Base-by-base conservation (phyloP, 305 asterid genomes). In the Plantago lanceolata region DNA sequence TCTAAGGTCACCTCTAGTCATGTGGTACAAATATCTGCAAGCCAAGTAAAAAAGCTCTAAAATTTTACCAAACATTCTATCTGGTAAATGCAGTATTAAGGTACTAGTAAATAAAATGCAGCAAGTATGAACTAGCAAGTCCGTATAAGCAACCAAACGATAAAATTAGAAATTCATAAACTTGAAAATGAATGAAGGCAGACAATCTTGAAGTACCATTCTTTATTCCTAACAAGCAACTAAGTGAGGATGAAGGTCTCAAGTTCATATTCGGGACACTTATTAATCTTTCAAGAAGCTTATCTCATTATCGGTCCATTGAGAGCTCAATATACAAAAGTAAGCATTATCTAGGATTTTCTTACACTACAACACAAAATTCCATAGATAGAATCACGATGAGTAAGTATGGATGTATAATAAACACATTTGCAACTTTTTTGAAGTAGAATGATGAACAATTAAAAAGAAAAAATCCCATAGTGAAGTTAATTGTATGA, bases 81-180 rank as follows among this genome's bases (percentile, higher is more conserved):
- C 40, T 29, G 3, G 64, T 16, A 66, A 52, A 40, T 40, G 12
- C 11, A 8, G 37, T 43, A 64, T 44, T 17, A 45, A 19, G 11
- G 40, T 67, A 62, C 17, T 21, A 18, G 71, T 50, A 61, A 26
- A 54, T 15, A 57, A 6, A 58, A 56, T 17, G 48, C 33, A 40
- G 51, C 50, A 57, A 20, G 58, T 19, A 63, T 37, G 48, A 53
- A 67, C 71, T 18, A 52, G 56, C 26, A 74, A 47, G 61, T 57
- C 52, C 20, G 68, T 62, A 50, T 67, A 17, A 56, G 9, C 15
- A 57, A 33, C 26, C 49, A 59, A 43, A 31, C 44, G 47, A 24
- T 47, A 56, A 4, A 43, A 12, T 40, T 40, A 9, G 16, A 37
- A 37, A 37, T 37, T 37, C 45, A 8, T 2, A 65, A 45, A 55